Conservation (phyloP, 176 grass and related monocot species). For the Oryza punctata region DNA sequence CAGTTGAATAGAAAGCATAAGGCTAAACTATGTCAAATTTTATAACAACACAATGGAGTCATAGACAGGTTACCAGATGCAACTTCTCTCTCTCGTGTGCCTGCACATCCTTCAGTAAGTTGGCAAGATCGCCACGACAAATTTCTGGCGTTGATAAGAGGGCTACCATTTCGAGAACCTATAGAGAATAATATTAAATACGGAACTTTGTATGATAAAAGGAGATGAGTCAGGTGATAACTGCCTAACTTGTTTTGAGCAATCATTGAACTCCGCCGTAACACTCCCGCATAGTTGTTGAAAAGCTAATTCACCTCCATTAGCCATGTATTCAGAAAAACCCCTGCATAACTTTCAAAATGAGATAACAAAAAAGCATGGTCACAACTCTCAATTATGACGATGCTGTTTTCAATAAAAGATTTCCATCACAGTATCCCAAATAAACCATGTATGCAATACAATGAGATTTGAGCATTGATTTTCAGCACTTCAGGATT, state of each 20-base stretch:
- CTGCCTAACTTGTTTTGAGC: constrained; percentile 84
- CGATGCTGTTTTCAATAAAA: not conserved
- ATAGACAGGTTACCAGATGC: constrained; percentile 66
- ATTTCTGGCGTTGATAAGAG: constrained; percentile 66
- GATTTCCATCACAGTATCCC: not conserved
- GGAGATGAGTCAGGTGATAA: constrained; percentile 21
- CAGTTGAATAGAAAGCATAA: not conserved
- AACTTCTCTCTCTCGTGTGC: constrained; percentile 87
- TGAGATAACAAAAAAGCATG: constrained; percentile 3
- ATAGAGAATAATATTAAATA: constrained; percentile 29
- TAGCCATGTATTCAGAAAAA: constrained; percentile 82
- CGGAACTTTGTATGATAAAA: constrained; percentile 13
- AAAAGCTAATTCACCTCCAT: constrained; percentile 78
- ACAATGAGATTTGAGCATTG: not conserved
- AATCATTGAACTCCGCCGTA: constrained; percentile 88
- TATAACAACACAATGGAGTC: constrained; percentile 1
- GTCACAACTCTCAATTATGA: not conserved
- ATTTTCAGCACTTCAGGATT: not conserved
- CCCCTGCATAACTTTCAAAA: constrained; percentile 48
- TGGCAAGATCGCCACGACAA: constrained; percentile 72
- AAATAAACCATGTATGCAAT: constrained; percentile 2
- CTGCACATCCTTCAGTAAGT: constrained; percentile 81
- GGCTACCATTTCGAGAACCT: constrained; percentile 89
- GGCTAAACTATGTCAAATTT: constrained; percentile 5
- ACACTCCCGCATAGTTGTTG: constrained; percentile 76